Evolutionary conservation across 2,329 filamentous ascomycete genomes (phyloP).

Genomic region (Neofusicoccum umdonicola): DNA sequence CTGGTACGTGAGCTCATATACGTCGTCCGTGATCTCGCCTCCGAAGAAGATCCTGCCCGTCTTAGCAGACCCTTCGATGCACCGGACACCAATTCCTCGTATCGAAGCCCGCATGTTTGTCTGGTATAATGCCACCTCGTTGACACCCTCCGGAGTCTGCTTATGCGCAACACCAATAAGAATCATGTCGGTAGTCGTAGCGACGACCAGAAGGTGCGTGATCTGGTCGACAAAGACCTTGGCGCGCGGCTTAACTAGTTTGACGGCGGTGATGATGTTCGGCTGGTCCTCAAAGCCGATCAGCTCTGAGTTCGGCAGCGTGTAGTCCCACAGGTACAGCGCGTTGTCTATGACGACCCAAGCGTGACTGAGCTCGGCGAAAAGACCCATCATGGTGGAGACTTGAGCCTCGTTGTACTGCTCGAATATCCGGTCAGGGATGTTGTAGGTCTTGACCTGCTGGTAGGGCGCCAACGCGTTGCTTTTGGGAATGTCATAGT

Average conservation of each 20-base stretch:
- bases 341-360: slow-evolving; percentile 96
- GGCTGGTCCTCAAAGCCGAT: slow-evolving; percentile 89
- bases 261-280: slow-evolving; percentile 86
- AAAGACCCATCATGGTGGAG: slow-evolving; percentile 90
- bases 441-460: slow-evolving; percentile 79
- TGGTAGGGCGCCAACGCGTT: slow-evolving; percentile 86
- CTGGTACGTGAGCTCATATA: slow-evolving; percentile 94
- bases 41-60: slow-evolving; percentile 93
- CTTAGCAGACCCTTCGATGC: slow-evolving; percentile 73
- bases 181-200: slow-evolving; percentile 80
- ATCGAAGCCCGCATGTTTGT: slow-evolving; percentile 81
- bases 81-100: slow-evolving; percentile 71
- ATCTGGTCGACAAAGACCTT: slow-evolving; percentile 87
- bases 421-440: slow-evolving; percentile 88
- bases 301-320: slow-evolving; percentile 82
- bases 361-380: slow-evolving; percentile 90
- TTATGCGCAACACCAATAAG: slow-evolving; percentile 77
- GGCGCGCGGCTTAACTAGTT: slow-evolving; percentile 76
- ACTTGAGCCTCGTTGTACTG: slow-evolving; percentile 87
- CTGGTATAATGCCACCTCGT: slow-evolving; percentile 76
- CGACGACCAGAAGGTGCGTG: slow-evolving; percentile 83
- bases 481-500: slow-evolving; percentile 74
- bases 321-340: slow-evolving; percentile 97
- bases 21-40: slow-evolving; percentile 75
- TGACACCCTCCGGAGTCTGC: slow-evolving; percentile 64